These are phyloP conservation scores for Vicia faba DNA, from an alignment of 306 rosid species.

Conservation along the genomic window DNA sequence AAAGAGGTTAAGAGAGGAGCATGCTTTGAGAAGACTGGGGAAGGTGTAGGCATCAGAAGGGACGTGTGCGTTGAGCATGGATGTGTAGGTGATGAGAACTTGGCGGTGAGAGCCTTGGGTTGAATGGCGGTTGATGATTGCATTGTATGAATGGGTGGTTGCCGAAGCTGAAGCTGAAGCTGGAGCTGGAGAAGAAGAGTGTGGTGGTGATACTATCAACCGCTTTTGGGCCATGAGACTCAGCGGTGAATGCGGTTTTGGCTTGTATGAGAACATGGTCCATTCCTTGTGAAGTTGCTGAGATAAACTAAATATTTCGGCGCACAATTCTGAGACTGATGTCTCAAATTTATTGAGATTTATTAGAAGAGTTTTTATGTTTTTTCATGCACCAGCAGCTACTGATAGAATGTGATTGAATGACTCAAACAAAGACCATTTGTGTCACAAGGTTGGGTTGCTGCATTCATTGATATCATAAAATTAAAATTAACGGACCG, in stretches of 20 bases:
- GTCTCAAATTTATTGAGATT: too few relatives aligned
- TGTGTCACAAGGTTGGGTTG: too few relatives aligned
- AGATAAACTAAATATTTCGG: too few relatives aligned
- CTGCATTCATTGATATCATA: too few relatives aligned
- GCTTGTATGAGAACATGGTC: conserved; percentile 45
- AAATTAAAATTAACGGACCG: too few relatives aligned
- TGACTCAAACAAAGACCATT: too few relatives aligned
- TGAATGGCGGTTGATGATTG: conserved; percentile 61
- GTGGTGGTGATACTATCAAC: conserved; percentile 5
- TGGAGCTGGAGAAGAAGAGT: conserved; percentile 6
- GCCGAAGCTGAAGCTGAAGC: conserved; percentile 28
- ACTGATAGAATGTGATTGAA: too few relatives aligned
- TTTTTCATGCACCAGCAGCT: too few relatives aligned
- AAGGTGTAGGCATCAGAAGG: conserved; percentile 68
- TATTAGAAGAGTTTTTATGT: too few relatives aligned
- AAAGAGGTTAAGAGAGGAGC: conserved; percentile 54
- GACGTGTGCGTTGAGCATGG: conserved; percentile 56
- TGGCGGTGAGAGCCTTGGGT: conserved; percentile 57
- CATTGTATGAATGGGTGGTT: conserved; percentile 52
- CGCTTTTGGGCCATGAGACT: conserved; percentile 40
- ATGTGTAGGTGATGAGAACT: conserved; percentile 53
- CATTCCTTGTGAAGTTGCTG: conserved; percentile 28
- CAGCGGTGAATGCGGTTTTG: conserved; percentile 37
- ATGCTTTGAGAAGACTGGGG: conserved; percentile 75
- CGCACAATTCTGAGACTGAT: too few relatives aligned